Evolutionary conservation across 2,329 filamentous ascomycete species (phyloP).

Genomic region (Botrytis tulipae): DNA sequence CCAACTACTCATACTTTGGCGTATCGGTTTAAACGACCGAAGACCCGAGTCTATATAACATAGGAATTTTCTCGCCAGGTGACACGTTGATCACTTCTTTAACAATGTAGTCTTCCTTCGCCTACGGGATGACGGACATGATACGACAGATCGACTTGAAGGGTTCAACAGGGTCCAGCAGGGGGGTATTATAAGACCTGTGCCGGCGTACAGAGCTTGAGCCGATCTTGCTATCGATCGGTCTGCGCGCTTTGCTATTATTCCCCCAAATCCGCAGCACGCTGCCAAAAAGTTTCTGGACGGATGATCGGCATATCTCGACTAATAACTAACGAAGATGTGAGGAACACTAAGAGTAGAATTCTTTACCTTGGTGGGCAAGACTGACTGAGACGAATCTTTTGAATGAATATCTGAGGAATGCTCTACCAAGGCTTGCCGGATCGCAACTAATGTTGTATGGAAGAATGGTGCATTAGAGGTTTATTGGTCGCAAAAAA

Average conservation of each 20-base stretch:
- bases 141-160: background rate
- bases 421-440: background rate
- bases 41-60: background rate
- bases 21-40: background rate
- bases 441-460: background rate
- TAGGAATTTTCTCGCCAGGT: background rate
- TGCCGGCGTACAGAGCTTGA: background rate
- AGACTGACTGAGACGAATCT: background rate
- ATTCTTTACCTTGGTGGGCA: background rate
- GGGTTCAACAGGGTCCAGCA: background rate
- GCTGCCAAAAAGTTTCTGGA: too few relatives aligned
- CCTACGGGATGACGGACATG: slow-evolving; percentile 13
- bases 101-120: background rate
- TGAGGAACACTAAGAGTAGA: background rate
- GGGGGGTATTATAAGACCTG: background rate
- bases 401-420: background rate
- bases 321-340: background rate
- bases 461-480: background rate
- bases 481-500: background rate
- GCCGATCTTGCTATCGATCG: background rate
- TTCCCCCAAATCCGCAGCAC: background rate
- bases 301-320: background rate
- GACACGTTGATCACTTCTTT: background rate
- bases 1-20: background rate
- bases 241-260: background rate